Evolutionary conservation across 768 basidiomycete species (phyloP), one percentile per base, ranked within the genome.

Genomic region (Phanerodontia chrysosporium): DNA sequence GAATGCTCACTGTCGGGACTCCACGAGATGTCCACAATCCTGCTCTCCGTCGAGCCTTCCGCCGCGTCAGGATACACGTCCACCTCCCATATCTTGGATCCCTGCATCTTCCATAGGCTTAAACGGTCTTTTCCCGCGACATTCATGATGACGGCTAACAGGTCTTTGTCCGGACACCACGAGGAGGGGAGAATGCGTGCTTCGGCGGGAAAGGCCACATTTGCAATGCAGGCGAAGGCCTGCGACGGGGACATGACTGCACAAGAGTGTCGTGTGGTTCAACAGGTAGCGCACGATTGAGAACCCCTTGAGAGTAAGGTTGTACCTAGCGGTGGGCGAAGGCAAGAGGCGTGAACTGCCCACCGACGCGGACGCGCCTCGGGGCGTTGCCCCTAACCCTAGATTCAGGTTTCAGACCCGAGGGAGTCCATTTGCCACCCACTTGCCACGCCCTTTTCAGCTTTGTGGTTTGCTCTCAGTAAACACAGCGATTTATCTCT

Each of bases 121-220:
- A 92, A 70, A 60, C 83, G 80, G 66, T 91, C 89, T 62, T 81
- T 80, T 30, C 84, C 83, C 30, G 84, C 88, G 25, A 86, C 74
- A 28, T 83, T 81, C 58, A 86, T 85, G 51, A 92, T 75, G 8
- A 91, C 74, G 27, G 86, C 75, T 3, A 92, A 73, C 44, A 92
- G 76, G 71, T 93, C 91, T 70, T 92, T 93, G 75, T 92, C 91
- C 9, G 90, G 90, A 69, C 91, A 91, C 65, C 90, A 92, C 49
- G 90, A 83, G 22, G 84, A 80, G 10, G 75, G 58, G 25, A 89
- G 72, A 29, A 92, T 65, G 42, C 86, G 83, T 56, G 81, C 82
- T 29, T 81, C 74, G 7, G 81, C 74, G 6, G 86, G 81, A 13
- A 90, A 72, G 45, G 78, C 78, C 29, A 88, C 69, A 30, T 76